A percentile compares a stretch with the other conserved stretches of the same genome.
These are phyloP conservation scores for Oryza punctata DNA, from an alignment of 176 grass and related monocot species.

Conservation along the genomic window DNA sequence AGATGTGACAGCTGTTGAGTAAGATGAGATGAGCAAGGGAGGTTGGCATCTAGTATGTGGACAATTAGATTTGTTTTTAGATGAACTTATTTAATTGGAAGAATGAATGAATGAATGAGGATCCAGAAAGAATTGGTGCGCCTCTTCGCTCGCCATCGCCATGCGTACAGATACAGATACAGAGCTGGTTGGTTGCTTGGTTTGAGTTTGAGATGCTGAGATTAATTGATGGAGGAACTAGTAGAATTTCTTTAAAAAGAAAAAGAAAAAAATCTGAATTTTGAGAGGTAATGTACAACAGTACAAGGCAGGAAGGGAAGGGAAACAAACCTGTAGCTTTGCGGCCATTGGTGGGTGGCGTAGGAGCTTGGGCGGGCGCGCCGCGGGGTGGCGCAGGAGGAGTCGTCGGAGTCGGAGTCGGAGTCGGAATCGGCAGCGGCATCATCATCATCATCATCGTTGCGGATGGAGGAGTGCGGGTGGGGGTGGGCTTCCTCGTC, in stretches of 20 bases:
- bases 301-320: neutral
- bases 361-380: constrained; percentile 73
- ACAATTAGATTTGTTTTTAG: too few species aligned
- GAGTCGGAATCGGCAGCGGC: constrained; percentile 17
- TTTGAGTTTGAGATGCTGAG: too few species aligned
- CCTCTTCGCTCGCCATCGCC: too few species aligned
- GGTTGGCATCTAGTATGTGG: neutral
- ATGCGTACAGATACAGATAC: too few species aligned
- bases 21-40: too few species aligned
- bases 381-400: constrained; percentile 49
- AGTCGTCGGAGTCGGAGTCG: constrained; percentile 38
- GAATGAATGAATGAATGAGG: neutral
- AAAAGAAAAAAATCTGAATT: neutral
- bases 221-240: neutral
- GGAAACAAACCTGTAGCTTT: constrained; percentile 83
- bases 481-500: constrained; percentile 45
- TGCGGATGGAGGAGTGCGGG: neutral
- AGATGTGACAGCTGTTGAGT: neutral
- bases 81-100: neutral
- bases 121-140: neutral
- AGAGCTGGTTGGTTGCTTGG: too few species aligned
- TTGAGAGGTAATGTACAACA: neutral
- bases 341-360: constrained; percentile 78
- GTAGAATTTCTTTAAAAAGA: too few species aligned
- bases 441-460: constrained; percentile 1